Evolutionary conservation across 129 eudicot genomes (phyloP), one percentile per base, ranked within the genome.

Genomic region (Cynara cardunculus): DNA sequence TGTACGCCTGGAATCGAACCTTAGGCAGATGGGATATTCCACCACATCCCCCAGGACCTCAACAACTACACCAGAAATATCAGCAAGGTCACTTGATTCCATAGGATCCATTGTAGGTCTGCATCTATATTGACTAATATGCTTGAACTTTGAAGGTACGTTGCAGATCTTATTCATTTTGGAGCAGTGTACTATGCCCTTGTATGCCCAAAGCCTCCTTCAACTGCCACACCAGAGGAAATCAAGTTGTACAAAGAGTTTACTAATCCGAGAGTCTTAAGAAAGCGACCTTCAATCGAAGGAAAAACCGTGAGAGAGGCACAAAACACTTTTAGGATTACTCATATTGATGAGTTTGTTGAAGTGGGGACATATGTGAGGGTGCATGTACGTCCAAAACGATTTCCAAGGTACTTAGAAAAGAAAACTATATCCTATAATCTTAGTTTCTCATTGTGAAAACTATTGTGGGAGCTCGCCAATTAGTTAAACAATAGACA

Each of bases 151-250:
- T 85, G 84, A 86, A 96, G 99, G 86, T 96, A 74, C 83, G 99
- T 96, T 88, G 90, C 93, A 76, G 99, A 96, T 86, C 97, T 96
- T 26, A 92, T 96, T 83, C 98, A 83, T 25, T 96, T 96, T 79
- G 99, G 99, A 80, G 98, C 99, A 19, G 95, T 96, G 8, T 84
- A 84, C 80, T 91, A 91, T 83, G 98, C 99, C 30, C 97, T 96
- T 59, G 98, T 96, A 56, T 91, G 89, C 81, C 98, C 99, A 35
- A 81, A 88, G 78, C 99, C 99, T 25, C 98, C 99, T 78, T 77
- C 87, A 65, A 96, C 88, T 86, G 99, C 99, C 49, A 90, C 95
- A 30, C 82, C 82, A 0, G 97, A 96, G 85, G 90, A 92, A 81
- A 80, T 92, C 12, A 80, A 76, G 78, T 24, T 80, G 75, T 96